These are phyloP conservation scores for Falciphora oryzae DNA, from an alignment of 2,329 filamentous ascomycete species.

Conservation along the genomic window DNA sequence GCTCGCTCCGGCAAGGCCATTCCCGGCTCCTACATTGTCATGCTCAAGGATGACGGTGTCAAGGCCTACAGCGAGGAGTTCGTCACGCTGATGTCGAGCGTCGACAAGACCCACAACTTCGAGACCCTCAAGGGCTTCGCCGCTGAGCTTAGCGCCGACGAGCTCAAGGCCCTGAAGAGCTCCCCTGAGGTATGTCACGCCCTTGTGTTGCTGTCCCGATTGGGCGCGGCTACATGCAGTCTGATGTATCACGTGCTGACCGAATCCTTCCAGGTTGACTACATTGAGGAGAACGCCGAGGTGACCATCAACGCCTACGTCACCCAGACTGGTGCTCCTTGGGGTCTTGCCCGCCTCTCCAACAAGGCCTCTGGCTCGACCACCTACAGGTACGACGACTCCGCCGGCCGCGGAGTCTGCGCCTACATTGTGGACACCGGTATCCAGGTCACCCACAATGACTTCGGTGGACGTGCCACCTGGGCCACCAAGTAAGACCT, in stretches of 20 bases:
- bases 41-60: slow-evolving; percentile 30
- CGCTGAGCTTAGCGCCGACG: slow-evolving; percentile 16
- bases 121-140: slow-evolving; percentile 25
- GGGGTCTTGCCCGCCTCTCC: slow-evolving; percentile 25
- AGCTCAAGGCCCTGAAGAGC: slow-evolving; percentile 19
- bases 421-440: slow-evolving; percentile 43
- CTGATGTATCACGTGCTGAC: slow-evolving; percentile 11
- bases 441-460: slow-evolving; percentile 33
- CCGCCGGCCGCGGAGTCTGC: slow-evolving; percentile 24
- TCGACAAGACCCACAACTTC: slow-evolving; percentile 18
- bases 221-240: background rate
- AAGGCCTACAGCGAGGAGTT: slow-evolving; percentile 21
- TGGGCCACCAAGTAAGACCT: slow-evolving; percentile 31
- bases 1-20: slow-evolving; percentile 29
- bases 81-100: slow-evolving; percentile 16
- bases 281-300: slow-evolving; percentile 25
- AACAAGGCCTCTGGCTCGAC: slow-evolving; percentile 16
- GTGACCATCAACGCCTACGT: slow-evolving; percentile 23
- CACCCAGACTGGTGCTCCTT: slow-evolving; percentile 21
- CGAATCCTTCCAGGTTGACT: slow-evolving; percentile 21
- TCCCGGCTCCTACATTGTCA: slow-evolving; percentile 38
- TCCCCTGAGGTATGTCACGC: slow-evolving; percentile 18
- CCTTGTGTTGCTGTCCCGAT: too few relatives aligned
- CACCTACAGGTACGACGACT: slow-evolving; percentile 24
- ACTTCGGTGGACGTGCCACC: slow-evolving; percentile 38